Percentiles rank a stretch among this genome's conserved stretches.
Conservation (phyloP, 768 basidiomycete species). For the Naganishia randhawae region DNA sequence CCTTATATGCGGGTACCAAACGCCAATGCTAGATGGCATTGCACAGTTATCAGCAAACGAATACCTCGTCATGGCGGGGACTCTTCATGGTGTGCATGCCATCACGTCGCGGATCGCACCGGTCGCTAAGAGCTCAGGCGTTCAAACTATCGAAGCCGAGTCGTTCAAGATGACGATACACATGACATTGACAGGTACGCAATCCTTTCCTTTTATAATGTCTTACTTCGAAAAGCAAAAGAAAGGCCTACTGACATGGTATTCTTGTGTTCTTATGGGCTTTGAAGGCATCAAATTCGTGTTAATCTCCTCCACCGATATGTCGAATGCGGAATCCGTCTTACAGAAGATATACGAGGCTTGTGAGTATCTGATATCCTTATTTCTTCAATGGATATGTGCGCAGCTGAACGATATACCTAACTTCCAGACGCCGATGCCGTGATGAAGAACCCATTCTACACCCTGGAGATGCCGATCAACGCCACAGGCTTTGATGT, state of each 20-base stretch:
- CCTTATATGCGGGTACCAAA: not conserved
- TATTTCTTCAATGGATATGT: not conserved
- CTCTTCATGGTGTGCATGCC: constrained; percentile 96
- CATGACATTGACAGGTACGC: constrained; percentile 79
- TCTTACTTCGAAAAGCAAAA: not conserved
- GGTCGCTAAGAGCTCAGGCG: constrained; percentile 45
- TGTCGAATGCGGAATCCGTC: constrained; percentile 62
- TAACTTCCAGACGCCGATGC: constrained; percentile 66
- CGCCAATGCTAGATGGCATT: constrained; percentile 69
- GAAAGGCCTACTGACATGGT: not conserved
- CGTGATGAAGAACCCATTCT: constrained; percentile 99
- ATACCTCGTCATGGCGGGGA: constrained; percentile 91
- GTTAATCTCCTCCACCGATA: constrained; percentile 71
- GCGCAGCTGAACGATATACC: not conserved
- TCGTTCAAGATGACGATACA: constrained; percentile 89
- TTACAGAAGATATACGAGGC: constrained; percentile 85
- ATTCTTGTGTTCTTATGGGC: not conserved
- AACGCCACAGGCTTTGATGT: constrained; percentile 81
- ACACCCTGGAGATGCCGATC: constrained; percentile 99
- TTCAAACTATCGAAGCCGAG: constrained; percentile 82
- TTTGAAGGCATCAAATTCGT: constrained; percentile 88
- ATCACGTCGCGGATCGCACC: constrained; percentile 90
- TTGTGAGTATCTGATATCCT: constrained; percentile 50
- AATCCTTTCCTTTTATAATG: not conserved
- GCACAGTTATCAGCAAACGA: constrained; percentile 87